Evolutionary conservation across 2,329 filamentous ascomycete genomes (phyloP).

Genomic region (Ophidiomyces ophidiicola): DNA sequence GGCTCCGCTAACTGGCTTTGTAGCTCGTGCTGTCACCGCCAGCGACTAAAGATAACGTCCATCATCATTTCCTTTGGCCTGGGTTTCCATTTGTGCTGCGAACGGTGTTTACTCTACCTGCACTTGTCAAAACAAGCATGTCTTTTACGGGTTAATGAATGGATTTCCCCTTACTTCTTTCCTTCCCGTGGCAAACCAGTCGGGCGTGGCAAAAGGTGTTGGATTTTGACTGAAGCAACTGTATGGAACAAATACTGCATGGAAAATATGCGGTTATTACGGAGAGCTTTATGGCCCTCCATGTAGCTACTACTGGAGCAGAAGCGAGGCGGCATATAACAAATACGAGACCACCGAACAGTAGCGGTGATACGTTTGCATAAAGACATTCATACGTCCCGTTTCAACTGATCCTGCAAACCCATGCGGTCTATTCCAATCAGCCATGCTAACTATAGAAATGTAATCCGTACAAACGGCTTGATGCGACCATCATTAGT

Average conservation of each 20-base stretch:
- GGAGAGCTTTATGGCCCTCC: background rate
- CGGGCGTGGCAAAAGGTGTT: background rate
- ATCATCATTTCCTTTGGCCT: constrained; percentile 5
- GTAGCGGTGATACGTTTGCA: constrained; percentile 1
- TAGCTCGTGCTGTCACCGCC: constrained; percentile 35
- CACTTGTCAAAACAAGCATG: constrained; percentile 9
- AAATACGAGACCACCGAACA: constrained; percentile 1
- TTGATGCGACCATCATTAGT: no score
- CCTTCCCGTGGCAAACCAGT: background rate
- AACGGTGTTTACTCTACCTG: constrained; percentile 8
- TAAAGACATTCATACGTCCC: constrained; percentile 18
- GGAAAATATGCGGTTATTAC: background rate
- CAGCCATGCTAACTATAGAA: background rate
- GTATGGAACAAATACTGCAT: background rate
- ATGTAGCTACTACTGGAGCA: constrained; percentile 5
- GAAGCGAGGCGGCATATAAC: background rate
- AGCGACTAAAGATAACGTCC: constrained; percentile 10
- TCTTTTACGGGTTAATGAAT: constrained; percentile 12
- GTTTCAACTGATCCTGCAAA: constrained; percentile 5
- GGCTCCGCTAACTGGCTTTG: constrained; percentile 1
- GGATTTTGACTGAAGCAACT: background rate
- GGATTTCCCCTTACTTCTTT: constrained; percentile 7
- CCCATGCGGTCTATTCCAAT: background rate
- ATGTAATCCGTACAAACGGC: background rate
- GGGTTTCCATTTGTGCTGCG: constrained; percentile 4